Base-by-base conservation (phyloP, 1,284 basidiomycete genomes). In the Microbotryum silenes-acaulis region DNA sequence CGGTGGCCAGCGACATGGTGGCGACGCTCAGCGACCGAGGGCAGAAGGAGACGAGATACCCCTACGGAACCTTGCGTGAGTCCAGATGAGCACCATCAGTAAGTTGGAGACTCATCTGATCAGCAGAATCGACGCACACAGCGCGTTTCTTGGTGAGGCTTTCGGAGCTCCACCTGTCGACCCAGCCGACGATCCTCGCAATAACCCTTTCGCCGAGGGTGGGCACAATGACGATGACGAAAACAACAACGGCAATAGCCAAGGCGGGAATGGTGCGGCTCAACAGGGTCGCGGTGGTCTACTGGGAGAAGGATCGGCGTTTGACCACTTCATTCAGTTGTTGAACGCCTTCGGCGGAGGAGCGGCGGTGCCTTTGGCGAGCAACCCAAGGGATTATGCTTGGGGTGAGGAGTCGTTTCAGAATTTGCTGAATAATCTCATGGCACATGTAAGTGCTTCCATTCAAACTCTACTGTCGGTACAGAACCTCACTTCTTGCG, bases 131-230 rank as follows among this genome's bases (percentile, higher is more conserved):
- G 2, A 6, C 10, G 4, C 18, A 12, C 20, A 18, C 3, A 16
- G n/a, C 2, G 45, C 52, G 63, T 68, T 68, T 56, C 64, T 68
- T 44, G 60, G 61, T 33, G 66, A 68, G 20, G 66, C 66, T 4
- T 68, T 68, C 33, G 61, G 61, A 25, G 54, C 45, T 10, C 51
- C 53, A 5, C 48, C 46, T 2, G 52, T 63, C 4, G 60, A 68
- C 31, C 59, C 61, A 27, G 64, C 66, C 50, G 66, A 68, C 59
- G 51, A 66, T 49, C 57, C 64, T 7, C 29, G 33, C 29, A 66
- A 68, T 59, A 68, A 68, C 60, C 66, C 66, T 7, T 68, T 68
- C 58, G 64, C 66, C 37, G 66, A 68, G 51, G 66, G 66, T 6
- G 59, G 61, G 1, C 61, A 60, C 53, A 55, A 64, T 44, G 31